Conservation (phyloP, 2,329 filamentous ascomycete species). For the Epichloe typhina region DNA sequence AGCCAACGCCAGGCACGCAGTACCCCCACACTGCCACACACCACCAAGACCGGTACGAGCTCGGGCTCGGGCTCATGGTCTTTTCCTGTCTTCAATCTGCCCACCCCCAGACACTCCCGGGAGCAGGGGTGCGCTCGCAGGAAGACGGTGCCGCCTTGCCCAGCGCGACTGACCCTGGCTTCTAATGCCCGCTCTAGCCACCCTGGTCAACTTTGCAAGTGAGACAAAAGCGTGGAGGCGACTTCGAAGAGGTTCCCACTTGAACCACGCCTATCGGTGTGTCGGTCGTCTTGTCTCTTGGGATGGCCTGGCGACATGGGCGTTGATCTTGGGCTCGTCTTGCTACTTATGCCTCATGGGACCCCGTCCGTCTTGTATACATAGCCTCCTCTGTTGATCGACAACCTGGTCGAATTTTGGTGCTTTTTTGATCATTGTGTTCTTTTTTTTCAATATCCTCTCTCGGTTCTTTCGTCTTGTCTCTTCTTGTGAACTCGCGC, state of each 20-base stretch:
- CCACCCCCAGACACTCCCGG: constrained; percentile 5
- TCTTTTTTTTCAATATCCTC: constrained; percentile 26
- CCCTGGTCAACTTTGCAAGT: constrained; percentile 32
- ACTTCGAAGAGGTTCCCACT: constrained; percentile 9
- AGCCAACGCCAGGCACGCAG: constrained; percentile 3
- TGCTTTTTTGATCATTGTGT: constrained; percentile 27
- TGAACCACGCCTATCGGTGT: constrained; percentile 8
- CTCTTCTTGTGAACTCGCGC: constrained; percentile 15
- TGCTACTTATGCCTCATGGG: constrained; percentile 34
- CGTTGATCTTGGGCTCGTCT: constrained; percentile 28
- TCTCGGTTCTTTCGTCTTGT: constrained; percentile 38
- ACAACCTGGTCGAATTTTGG: constrained; percentile 33
- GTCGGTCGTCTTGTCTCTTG: constrained; percentile 6
- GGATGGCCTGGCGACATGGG: constrained; percentile 11
- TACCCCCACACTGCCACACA: constrained; percentile 4
- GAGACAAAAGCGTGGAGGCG: constrained; percentile 32
- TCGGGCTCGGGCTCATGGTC: constrained; percentile 6
- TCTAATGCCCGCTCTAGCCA: constrained; percentile 9
- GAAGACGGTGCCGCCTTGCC: constrained; percentile 7
- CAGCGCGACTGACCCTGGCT: constrained; percentile 8
- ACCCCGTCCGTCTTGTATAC: constrained; percentile 23
- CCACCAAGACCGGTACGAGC: constrained; percentile 3
- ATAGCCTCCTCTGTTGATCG: constrained; percentile 29
- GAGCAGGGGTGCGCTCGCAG: constrained; percentile 2
- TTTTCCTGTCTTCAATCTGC: constrained; percentile 6